phyloP scores from a whole-genome alignment of 2,329 filamentous ascomycete species.

The Scedosporium dehoogii region DNA sequence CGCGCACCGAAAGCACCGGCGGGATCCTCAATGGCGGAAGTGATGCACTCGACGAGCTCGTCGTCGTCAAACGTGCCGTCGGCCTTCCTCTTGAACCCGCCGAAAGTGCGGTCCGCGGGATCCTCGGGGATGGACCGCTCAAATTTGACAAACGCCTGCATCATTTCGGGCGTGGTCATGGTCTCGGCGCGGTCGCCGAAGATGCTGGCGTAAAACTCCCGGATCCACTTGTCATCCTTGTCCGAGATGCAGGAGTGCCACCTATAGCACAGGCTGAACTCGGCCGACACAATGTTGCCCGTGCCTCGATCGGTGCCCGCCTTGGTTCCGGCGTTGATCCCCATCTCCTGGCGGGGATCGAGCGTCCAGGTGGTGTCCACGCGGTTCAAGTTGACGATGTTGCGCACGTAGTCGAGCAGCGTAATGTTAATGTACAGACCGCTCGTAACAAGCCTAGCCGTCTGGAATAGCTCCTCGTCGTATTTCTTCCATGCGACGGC shows the following conservation, averaged over 20 bases:
- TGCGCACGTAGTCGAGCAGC: conserved; percentile 67
- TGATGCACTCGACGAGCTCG: conserved; percentile 62
- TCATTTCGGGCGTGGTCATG: conserved; percentile 50
- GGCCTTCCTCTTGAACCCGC: conserved; percentile 49
- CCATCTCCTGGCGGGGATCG: conserved; percentile 63
- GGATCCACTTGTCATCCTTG: conserved; percentile 72
- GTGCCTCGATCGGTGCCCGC: conserved; percentile 57
- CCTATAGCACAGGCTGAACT: conserved; percentile 82
- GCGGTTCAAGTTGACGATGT: conserved; percentile 53
- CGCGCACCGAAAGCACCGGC: conserved; percentile 64
- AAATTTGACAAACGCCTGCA: conserved; percentile 52
- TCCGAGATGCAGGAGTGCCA: conserved; percentile 75
- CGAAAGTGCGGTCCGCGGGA: conserved; percentile 59
- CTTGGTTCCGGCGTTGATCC: conserved; percentile 40
- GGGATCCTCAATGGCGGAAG: conserved; percentile 64
- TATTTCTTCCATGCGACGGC: conserved; percentile 53
- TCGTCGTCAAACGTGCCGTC: conserved; percentile 68
- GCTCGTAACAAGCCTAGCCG: conserved; percentile 62
- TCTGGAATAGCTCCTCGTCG: conserved; percentile 73
- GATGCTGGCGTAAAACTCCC: conserved; percentile 47
- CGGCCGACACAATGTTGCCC: conserved; percentile 75
- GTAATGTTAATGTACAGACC: conserved; percentile 74
- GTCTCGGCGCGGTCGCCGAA: conserved; percentile 9
- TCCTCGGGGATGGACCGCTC: conserved; percentile 53
- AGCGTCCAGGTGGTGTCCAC: conserved; percentile 69